Base-by-base conservation (phyloP, 352 stramenopile species). In the Phytophthora fragariae region DNA sequence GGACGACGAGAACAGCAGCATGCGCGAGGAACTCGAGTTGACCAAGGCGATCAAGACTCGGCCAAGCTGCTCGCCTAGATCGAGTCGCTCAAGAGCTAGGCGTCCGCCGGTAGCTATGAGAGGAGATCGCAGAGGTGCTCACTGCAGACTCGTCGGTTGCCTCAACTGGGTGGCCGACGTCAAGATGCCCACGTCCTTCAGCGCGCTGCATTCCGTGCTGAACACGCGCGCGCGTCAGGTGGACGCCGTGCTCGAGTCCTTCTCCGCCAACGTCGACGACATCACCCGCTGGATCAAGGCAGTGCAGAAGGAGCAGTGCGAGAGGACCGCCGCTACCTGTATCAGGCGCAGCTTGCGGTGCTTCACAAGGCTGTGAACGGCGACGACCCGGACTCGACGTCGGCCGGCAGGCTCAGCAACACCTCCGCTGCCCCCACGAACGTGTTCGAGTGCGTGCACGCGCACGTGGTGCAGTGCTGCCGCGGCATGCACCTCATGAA, bases 111-210 rank as follows among this genome's bases (percentile, higher is more conserved):
- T 1, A 85, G 89, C 65, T 72, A 86, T 56, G 80, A 92, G 72
- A 93, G 91, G 76, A 87, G 90, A 55, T 75, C 91, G 33, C 76
- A 87, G 27, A 80, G 83, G 84, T 17, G 82, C 87, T 3, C 92
- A 95, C 84, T 94, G 89, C 67, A 86, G 92, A 57, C 83, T 95
- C 49, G 93, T 94, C 54, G 89, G 94, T 73, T 84, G 75, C 41
- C 81, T 93, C 46, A 84, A 83, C 68, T 78, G 76, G 61, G 77
- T 93, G 56, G 86, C 87, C 1, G 85, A 94, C 59, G 82, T 81
- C 11, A 87, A 95, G 57, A 85, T 85, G 68, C 82, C 81, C 21
- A 86, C 83, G 35, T 81, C 74, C 17, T 89, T 92, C 64, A 81
- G 68, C 12, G 86, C 89, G 3, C 60, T 93, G 59, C 68, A 92